These are phyloP conservation scores for Vaccinium corymbosum DNA, from an alignment of 148 eudicot species.

Conservation along the genomic window DNA sequence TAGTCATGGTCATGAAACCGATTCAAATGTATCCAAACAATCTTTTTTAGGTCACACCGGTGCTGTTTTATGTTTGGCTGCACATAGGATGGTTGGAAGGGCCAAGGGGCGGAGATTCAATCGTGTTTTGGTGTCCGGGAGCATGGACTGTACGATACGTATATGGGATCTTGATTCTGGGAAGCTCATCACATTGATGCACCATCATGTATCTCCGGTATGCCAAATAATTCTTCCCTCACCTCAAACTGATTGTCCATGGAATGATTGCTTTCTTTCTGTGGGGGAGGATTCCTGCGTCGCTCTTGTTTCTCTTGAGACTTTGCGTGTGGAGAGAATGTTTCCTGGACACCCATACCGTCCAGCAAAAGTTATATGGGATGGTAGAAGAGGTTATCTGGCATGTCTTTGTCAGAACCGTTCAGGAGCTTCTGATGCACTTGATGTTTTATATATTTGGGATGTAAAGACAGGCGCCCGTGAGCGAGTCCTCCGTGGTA, in stretches of 20 bases:
- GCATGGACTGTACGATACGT: constrained; percentile 85
- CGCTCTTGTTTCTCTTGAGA: constrained; percentile 76
- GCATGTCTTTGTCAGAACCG: constrained; percentile 72
- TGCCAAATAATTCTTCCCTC: constrained; percentile 84
- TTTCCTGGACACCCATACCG: constrained; percentile 85
- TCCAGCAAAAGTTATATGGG: constrained; percentile 88
- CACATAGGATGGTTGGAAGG: constrained; percentile 52
- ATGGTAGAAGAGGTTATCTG: constrained; percentile 74
- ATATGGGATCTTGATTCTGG: constrained; percentile 87
- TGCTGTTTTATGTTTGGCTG: constrained; percentile 86
- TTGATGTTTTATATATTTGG: constrained; percentile 85
- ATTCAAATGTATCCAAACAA: constrained; percentile 44
- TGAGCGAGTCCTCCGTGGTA: constrained; percentile 86
- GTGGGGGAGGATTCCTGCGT: constrained; percentile 88
- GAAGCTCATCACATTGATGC: constrained; percentile 61
- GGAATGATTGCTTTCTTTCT: constrained; percentile 91
- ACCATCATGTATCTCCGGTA: constrained; percentile 94
- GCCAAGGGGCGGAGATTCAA: constrained; percentile 33
- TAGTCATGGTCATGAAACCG: constrained; percentile 25
- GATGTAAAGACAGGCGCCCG: constrained; percentile 92
- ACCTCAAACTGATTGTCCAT: constrained; percentile 57
- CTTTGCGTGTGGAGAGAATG: constrained; percentile 87
- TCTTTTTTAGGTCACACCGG: constrained; percentile 69
- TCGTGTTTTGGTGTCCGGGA: constrained; percentile 73
- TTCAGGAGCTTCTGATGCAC: constrained; percentile 49